Base-by-base conservation (phyloP, 345 rosid genomes). In the Trapa bicornis region DNA sequence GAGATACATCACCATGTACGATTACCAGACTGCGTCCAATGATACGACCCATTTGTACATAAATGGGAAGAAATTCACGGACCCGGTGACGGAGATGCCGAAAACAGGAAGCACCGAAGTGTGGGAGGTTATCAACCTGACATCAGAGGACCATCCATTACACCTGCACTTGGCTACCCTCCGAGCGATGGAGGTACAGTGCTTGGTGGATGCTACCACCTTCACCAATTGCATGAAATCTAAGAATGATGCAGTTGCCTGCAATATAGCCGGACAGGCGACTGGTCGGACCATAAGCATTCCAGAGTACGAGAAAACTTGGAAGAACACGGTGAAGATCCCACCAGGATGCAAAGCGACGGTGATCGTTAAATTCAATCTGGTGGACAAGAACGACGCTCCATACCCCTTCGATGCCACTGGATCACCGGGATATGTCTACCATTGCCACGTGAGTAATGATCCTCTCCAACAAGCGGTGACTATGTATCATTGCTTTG, bases 301-400 rank as follows among this genome's bases (percentile, higher is more conserved):
- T 3, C 68, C 58, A 2, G 50, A 72, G 0, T n/a, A 73, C 38
- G 76, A 73, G 72, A 73, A 47, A 68, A 43, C 58, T 3, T 73
- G 76, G 76, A 73, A 68, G 76, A 73, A 73, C 65, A 32, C 65
- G 45, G 54, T 50, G 58, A 74, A 74, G 73, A 67, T 74, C 3
- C 45, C 22, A 14, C 73, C 73, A 13, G 68, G 74, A 0, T 66
- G 41, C 57, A 11, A 64, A 50, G 70, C 74, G 10, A 74, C 66
- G 54, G 57, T 74, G 54, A 41, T 74, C 35, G 77, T 74, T 2
- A 61, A 66, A 57, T 74, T 74, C 56, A 64, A 61, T 54, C 36
- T 58, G 29, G 67, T 74, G 3, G 64, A 71, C 50, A 43, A 56
- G 11, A 7, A 67, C 38, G 58, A 58, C 3, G 50, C 56, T 0